Conservation (phyloP, 2,329 filamentous ascomycete species). For the Cladosporium sp. region DNA sequence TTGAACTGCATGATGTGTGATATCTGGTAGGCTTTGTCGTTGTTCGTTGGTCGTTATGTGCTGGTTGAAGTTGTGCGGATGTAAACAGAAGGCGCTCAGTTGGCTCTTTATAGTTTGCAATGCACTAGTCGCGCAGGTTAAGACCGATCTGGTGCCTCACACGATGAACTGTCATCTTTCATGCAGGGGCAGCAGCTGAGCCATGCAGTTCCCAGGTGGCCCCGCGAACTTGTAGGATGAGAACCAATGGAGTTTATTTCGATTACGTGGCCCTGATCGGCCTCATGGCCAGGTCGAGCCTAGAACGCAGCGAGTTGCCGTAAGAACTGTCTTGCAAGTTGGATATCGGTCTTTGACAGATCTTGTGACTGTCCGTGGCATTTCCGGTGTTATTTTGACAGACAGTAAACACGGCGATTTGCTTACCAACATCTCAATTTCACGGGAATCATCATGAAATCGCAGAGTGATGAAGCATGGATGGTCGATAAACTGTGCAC, state of each 20-base stretch:
- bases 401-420: neutral
- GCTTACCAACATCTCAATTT: neutral
- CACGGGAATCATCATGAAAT: neutral
- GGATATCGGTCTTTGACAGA: neutral
- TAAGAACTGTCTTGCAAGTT: neutral
- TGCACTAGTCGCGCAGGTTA: neutral
- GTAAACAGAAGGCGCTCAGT: neutral
- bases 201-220: neutral
- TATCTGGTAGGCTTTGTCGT: neutral
- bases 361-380: neutral
- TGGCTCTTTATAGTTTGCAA: neutral
- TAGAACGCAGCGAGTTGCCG: neutral
- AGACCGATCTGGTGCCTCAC: neutral
- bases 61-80: neutral
- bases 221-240: neutral
- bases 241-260: neutral
- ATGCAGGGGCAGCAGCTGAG: neutral
- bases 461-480: neutral
- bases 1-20: neutral
- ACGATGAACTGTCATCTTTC: neutral
- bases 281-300: neutral
- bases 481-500: neutral
- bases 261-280: conserved; percentile 1
- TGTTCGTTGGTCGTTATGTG: neutral
- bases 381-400: neutral